phyloP scores from a whole-genome alignment of 192 early-diverging fungal species.

The Mortierella hygrophila region DNA sequence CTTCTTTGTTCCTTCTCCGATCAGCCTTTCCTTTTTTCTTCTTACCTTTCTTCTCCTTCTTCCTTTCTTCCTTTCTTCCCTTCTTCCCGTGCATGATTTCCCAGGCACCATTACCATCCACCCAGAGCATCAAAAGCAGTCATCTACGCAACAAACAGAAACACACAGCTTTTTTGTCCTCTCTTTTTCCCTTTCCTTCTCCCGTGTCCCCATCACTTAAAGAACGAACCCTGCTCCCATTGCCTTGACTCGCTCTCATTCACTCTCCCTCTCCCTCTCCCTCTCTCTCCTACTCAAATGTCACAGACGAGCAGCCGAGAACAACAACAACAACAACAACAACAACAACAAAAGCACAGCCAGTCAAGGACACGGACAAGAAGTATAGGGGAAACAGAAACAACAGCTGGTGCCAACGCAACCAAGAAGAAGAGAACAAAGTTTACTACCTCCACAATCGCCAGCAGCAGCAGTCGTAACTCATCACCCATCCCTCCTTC shows the following conservation, averaged over 20 bases:
- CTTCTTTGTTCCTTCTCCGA: neutral
- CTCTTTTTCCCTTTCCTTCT: no score
- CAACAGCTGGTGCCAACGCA: neutral
- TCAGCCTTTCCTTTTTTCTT: neutral
- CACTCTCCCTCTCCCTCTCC: no score
- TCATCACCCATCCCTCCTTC: neutral
- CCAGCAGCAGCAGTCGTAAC: neutral
- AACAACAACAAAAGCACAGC: neutral
- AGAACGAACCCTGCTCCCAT: no score
- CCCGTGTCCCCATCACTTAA: no score
- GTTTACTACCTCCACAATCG: neutral
- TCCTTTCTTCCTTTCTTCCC: neutral
- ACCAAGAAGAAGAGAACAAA: neutral
- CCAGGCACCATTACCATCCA: neutral
- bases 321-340: neutral
- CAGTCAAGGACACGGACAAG: neutral
- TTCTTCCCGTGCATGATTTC: neutral
- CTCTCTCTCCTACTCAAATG: neutral
- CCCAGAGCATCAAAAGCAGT: neutral
- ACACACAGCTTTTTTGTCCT: no score
- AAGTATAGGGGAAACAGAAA: neutral
- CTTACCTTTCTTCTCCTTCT: neutral
- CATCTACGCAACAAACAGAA: neutral
- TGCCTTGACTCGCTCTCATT: no score
- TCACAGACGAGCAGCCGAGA: slow-evolving; percentile 4